phyloP scores from a whole-genome alignment of 345 rosid species.

The Aquilaria malaccensis region DNA sequence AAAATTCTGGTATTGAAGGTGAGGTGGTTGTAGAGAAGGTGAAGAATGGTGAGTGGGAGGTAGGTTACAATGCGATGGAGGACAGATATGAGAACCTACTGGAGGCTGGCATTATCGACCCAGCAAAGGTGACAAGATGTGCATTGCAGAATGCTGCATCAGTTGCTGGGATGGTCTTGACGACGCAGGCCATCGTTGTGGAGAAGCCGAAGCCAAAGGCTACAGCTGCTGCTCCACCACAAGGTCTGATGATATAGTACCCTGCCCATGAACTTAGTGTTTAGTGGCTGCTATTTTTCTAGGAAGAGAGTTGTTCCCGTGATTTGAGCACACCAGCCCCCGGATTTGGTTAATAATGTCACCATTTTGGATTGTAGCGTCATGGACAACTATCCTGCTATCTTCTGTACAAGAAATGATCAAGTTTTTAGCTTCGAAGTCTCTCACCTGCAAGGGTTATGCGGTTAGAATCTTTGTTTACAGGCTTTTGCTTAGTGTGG shows the following conservation, averaged over 20 bases:
- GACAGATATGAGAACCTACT: slow-evolving; percentile 81
- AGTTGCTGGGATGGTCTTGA: slow-evolving; percentile 94
- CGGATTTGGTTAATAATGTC: too few relatives aligned
- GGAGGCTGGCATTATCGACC: slow-evolving; percentile 91
- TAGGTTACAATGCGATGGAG: slow-evolving; percentile 93
- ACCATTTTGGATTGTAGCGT: too few relatives aligned
- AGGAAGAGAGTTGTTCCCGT: background rate
- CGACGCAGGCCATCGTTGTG: slow-evolving; percentile 96
- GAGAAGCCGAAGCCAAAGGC: slow-evolving; percentile 79
- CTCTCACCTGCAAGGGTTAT: too few relatives aligned
- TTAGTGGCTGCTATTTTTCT: too few relatives aligned
- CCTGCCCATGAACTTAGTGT: too few relatives aligned
- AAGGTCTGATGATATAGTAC: slow-evolving; percentile 52
- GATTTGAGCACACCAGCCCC: too few relatives aligned
- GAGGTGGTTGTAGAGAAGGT: slow-evolving; percentile 93
- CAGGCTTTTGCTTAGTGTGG: too few relatives aligned
- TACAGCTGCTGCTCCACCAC: slow-evolving; percentile 42
- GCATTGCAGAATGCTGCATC: slow-evolving; percentile 93
- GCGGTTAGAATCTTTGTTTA: too few relatives aligned
- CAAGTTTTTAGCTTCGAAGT: too few relatives aligned
- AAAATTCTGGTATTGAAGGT: slow-evolving; percentile 93
- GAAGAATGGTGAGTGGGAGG: slow-evolving; percentile 72
- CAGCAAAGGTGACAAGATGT: slow-evolving; percentile 91
- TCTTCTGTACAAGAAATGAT: too few relatives aligned
- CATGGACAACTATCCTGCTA: too few relatives aligned